Evolutionary conservation across 306 rosid genomes (phyloP), one percentile per base, ranked within the genome.

Genomic region (Malus domestica): DNA sequence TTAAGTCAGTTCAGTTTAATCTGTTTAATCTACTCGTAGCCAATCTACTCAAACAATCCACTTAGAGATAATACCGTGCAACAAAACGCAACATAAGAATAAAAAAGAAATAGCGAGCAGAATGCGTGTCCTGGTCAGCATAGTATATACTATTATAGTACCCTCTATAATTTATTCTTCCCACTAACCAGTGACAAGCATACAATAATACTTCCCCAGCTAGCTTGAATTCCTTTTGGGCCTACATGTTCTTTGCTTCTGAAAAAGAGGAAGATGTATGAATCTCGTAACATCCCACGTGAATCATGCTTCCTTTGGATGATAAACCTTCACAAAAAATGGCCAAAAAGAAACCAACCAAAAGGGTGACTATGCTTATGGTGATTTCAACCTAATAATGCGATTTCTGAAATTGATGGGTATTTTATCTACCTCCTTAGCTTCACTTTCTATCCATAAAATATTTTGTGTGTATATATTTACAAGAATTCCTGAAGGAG

Each of bases 11-110:
- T 35, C 9, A 38, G 0, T 7, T 38, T 38, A 38, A 35, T 35
- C 9, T 7, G 0, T 7, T 35, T 35, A 35, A 7, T 38, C 0
- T 38, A 38, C 8, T 38, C 0, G 0, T 0, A 38, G 0, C 2
- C 9, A 38, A 2, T 38, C 7, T 6, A 38, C 9, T 6, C 42
- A 38, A 38, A 38, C 2, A 38, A 38, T 38, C 42, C 9, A 6
- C 9, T 38, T 38, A 7, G 0, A 38, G 0, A 38, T 38, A 38
- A 38, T 38, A 38, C 2, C 2, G 2, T 6, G 9, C 10, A 35
- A 35, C 9, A 6, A 35, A 35, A 35, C 9, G 9, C 40, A 38
- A 1, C 9, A 1, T 38, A 5, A 51, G 8, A 51, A 51, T 16
- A 51, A 51, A 19, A 15, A 51, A 51, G 2, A 51, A 51, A 51